Conservation (phyloP, 805 yeast species). For the Kuraishia capsulata region DNA sequence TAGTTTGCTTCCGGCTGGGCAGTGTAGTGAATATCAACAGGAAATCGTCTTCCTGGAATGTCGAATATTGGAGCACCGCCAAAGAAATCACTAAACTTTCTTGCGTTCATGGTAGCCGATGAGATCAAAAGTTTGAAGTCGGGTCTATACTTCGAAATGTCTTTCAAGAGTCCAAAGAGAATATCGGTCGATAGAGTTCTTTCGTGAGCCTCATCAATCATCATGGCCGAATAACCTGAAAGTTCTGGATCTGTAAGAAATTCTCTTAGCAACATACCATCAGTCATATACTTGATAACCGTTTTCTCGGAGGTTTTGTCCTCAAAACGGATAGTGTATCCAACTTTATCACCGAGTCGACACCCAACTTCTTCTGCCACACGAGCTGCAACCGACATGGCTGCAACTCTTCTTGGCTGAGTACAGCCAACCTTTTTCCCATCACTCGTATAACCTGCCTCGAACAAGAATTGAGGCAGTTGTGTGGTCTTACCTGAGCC, state of each 20-base stretch:
- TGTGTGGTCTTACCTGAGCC: constrained; percentile 97
- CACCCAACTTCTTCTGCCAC: constrained; percentile 87
- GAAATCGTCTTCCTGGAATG: constrained; percentile 90
- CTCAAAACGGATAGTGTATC: constrained; percentile 84
- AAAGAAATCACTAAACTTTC: constrained; percentile 76
- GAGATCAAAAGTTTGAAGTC: constrained; percentile 75
- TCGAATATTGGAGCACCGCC: constrained; percentile 76
- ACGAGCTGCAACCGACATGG: constrained; percentile 80
- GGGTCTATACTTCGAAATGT: constrained; percentile 49
- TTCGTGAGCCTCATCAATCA: constrained; percentile 97
- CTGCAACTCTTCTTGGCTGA: constrained; percentile 93
- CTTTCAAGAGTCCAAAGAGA: constrained; percentile 71
- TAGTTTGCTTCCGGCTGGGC: constrained; percentile 86
- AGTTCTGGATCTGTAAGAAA: constrained; percentile 69
- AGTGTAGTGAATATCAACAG: constrained; percentile 80
- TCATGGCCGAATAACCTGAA: constrained; percentile 63
- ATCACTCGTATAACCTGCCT: constrained; percentile 63
- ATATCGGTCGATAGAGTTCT: constrained; percentile 88
- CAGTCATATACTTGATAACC: constrained; percentile 82
- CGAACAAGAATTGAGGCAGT: constrained; percentile 77
- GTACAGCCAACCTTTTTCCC: constrained; percentile 73
- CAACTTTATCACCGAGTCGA: constrained; percentile 78
- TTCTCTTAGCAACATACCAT: constrained; percentile 89
- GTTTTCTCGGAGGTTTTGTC: constrained; percentile 62
- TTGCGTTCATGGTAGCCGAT: constrained; percentile 92